phyloP scores from a whole-genome alignment of 495 filamentous ascomycete species.

The Friedmanniomyces simplex region DNA sequence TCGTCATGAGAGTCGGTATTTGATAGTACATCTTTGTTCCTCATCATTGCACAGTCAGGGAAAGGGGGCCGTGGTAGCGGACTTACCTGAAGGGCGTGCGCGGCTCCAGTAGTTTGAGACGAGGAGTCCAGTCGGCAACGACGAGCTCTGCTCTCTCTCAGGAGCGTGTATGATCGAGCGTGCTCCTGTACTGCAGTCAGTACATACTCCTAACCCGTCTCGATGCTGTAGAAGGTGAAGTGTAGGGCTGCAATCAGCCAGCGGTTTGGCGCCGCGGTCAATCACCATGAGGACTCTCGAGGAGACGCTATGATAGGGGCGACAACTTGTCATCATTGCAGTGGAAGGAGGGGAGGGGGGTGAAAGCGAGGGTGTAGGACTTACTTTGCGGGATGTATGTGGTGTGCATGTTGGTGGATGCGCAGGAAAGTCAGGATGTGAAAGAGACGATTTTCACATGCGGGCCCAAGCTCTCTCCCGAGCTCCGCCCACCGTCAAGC shows the following conservation, averaged over 20 bases:
- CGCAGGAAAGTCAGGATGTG: neutral
- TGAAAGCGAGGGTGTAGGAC: neutral
- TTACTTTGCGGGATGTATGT: neutral
- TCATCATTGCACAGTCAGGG: constrained; percentile 48
- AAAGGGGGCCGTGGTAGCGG: no score
- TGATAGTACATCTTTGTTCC: constrained; percentile 51
- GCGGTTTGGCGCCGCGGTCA: constrained; percentile 81
- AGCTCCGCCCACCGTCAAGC: neutral
- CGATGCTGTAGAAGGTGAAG: neutral
- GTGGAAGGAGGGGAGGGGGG: neutral
- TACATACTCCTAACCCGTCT: neutral
- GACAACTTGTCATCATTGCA: constrained; percentile 22
- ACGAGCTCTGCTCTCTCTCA: no score
- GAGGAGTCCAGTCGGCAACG: no score
- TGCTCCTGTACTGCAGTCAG: constrained; percentile 12
- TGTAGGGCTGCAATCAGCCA: constrained; percentile 37
- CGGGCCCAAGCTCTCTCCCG: neutral
- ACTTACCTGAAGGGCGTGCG: no score
- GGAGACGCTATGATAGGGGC: constrained; percentile 22
- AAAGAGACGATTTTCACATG: neutral
- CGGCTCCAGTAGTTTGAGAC: no score
- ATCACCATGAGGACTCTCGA: constrained; percentile 54
- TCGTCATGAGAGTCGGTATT: constrained; percentile 49
- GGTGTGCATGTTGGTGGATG: neutral
- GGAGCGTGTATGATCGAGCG: neutral